Evolutionary conservation across 495 filamentous ascomycete species (phyloP), one percentile per base, ranked within the genome.

Genomic region (Tuber indicum): DNA sequence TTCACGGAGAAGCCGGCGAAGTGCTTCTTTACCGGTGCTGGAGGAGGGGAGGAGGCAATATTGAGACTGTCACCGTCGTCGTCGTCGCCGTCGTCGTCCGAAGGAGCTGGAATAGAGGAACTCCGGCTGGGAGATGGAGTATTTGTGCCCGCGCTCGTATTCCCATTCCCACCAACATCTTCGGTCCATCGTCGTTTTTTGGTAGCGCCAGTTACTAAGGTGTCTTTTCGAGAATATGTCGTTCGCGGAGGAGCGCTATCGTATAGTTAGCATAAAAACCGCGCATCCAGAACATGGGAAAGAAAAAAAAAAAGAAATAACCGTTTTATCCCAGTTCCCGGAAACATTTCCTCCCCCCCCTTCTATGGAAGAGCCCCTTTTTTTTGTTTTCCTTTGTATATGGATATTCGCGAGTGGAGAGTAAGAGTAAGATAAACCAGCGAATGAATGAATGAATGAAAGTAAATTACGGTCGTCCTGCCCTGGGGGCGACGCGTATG

Each of bases 1-100:
- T 66, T 32, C 14, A 66, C 3, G 12, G 58, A 66, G 46, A 80
- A 79, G 74, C 78, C 75, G 42, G 39, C 52, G 77, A 80, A 80
- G 39, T 23, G 23, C 2, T 71, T 17, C n/a, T 76, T 76, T 45
- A 49, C 79, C 36, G 45, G 46, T 14, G 47, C 39, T 14, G 75
- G 78, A 14, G 49, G 39, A 10, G 71, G 74, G 10, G 49, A 46
- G 47, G 23, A 69, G 71, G 5, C 21, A 23, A 23, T 23, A 6
- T 23, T 9, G 47, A 23, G 17, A 52, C 23, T 52, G 47, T 23
- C 47, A 9, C 47, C 46, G 14, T 47, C 46, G 16, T 47, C 45
- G 45, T 47, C 19, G n/a, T 32, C 32, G 32, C 32, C 32, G 9
- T 75, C 76, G 73, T 21, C 17, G 2, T 75, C 71, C 32, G 78